These are phyloP conservation scores for Klebsormidium nitens DNA, from an alignment of 139 green algal genomes.

Conservation along the genomic window DNA sequence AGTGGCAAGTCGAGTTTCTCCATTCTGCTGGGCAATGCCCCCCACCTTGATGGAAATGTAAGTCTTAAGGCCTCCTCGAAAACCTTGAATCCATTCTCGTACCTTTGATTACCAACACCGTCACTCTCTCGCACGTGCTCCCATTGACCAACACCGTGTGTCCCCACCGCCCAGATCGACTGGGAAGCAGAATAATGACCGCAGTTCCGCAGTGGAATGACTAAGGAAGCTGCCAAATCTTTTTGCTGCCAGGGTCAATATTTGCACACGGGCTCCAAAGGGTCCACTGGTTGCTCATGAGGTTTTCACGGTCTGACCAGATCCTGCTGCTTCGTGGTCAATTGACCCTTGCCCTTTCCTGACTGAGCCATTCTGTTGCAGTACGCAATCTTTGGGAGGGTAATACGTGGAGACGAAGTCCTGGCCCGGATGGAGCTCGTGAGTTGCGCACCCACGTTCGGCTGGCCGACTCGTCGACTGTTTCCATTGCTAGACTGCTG, in stretches of 20 bases:
- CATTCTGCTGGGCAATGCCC: conserved; percentile 72
- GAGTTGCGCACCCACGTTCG: too few relatives aligned
- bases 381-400: conserved; percentile 48
- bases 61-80: not conserved
- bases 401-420: conserved; percentile 69
- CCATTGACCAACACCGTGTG: not conserved
- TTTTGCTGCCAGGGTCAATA: too few relatives aligned
- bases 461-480: too few relatives aligned
- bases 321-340: too few relatives aligned
- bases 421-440: conserved; percentile 66
- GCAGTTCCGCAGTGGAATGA: too few relatives aligned
- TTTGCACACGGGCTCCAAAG: too few relatives aligned
- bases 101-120: not conserved
- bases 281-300: too few relatives aligned
- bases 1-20: conserved; percentile 71
- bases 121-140: not conserved
- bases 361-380: too few relatives aligned
- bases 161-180: not conserved
- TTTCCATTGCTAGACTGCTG: too few relatives aligned
- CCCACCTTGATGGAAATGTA: conserved; percentile 65
- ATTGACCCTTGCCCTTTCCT: too few relatives aligned
- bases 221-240: too few relatives aligned
- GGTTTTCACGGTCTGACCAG: too few relatives aligned
- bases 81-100: conserved; percentile 1
- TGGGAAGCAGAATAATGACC: not conserved